Evolutionary conservation across 768 basidiomycete genomes (phyloP).

Genomic region (Phaeolepiota aurea): DNA sequence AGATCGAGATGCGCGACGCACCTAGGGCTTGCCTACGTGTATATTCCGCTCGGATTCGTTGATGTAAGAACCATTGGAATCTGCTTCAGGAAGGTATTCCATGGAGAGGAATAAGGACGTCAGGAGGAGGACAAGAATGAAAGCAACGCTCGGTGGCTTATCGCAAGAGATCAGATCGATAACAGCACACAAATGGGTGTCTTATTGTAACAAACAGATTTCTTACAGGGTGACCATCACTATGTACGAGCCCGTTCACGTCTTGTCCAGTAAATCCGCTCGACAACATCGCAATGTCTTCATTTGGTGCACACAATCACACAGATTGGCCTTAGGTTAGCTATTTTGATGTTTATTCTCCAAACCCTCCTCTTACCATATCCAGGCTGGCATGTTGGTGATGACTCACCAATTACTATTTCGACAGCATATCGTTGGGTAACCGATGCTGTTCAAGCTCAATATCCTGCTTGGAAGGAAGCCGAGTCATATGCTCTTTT

Average conservation of each 20-base stretch:
- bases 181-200: too few relatives aligned
- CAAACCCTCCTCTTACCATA: constrained; percentile 2
- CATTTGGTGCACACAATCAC: constrained; percentile 6
- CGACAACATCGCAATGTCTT: constrained; percentile 8
- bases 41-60: too few relatives aligned
- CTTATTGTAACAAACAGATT: too few relatives aligned
- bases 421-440: constrained; percentile 5
- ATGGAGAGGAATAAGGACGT: too few relatives aligned
- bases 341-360: constrained; percentile 5
- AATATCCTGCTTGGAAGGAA: background rate
- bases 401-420: constrained; percentile 5
- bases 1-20: too few relatives aligned
- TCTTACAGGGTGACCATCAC: too few relatives aligned
- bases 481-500: background rate
- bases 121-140: too few relatives aligned
- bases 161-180: too few relatives aligned
- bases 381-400: constrained; percentile 4
- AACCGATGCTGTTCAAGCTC: constrained; percentile 2
- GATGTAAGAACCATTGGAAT: too few relatives aligned
- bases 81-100: too few relatives aligned
- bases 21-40: too few relatives aligned
- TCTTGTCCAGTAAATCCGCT: constrained; percentile 7
- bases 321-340: constrained; percentile 8
- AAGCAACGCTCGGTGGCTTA: too few relatives aligned
- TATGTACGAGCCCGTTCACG: constrained; percentile 12